Evolutionary conservation across 768 basidiomycete genomes (phyloP).

Genomic region (Nevesoporus exiguus): DNA sequence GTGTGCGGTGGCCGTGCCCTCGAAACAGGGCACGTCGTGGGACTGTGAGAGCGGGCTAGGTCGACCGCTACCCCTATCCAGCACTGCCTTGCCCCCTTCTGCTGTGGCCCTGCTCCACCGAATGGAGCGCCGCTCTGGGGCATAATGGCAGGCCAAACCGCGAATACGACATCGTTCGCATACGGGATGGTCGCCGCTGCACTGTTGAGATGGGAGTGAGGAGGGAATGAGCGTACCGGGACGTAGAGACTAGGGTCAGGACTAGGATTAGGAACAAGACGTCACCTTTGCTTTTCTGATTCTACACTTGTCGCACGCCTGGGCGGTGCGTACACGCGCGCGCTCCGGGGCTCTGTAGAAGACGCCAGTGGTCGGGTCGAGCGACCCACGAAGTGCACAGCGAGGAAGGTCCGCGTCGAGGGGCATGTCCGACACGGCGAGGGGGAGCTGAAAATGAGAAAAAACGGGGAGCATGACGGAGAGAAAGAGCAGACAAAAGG

Average conservation of each 20-base stretch:
- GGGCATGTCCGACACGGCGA: slow-evolving; percentile 1
- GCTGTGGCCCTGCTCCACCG: not conserved
- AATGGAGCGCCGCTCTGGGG: slow-evolving; percentile 47
- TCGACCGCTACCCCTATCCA: not conserved
- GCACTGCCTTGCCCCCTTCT: not conserved
- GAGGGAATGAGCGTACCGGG: not conserved
- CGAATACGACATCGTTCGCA: slow-evolving; percentile 63
- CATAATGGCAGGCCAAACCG: slow-evolving; percentile 62
- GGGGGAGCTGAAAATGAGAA: not conserved
- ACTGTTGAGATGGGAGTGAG: slow-evolving; percentile 45
- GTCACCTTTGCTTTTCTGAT: slow-evolving; percentile 68
- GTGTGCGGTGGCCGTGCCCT: not conserved
- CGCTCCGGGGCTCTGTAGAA: slow-evolving; percentile 64
- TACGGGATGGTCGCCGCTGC: slow-evolving; percentile 65
- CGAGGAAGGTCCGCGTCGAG: slow-evolving; percentile 12
- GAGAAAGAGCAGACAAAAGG: not conserved
- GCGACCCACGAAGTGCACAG: slow-evolving; percentile 50
- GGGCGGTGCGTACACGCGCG: slow-evolving; percentile 63
- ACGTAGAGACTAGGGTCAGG: not conserved
- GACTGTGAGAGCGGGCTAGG: not conserved
- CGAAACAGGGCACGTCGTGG: not conserved
- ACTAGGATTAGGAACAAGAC: slow-evolving; percentile 7
- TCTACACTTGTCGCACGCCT: slow-evolving; percentile 75
- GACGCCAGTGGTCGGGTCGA: slow-evolving; percentile 63
- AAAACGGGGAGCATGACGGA: not conserved